Base-by-base conservation (phyloP, 208 protist genomes). In the Wallacemonas sp. region DNA sequence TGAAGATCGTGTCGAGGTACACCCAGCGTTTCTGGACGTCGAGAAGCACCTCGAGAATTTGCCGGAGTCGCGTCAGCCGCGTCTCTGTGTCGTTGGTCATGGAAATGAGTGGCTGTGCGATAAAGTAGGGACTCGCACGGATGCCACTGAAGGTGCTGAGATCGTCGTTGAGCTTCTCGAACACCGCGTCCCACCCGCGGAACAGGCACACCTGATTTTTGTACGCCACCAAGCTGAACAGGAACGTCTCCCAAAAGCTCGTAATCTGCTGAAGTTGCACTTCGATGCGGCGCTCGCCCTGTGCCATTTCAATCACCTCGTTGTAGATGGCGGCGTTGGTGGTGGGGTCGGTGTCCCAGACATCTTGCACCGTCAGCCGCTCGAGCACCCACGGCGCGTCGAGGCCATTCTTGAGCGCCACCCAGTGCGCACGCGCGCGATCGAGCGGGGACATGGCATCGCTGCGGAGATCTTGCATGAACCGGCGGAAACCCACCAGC, bases 1-100 rank as follows among this genome's bases (percentile, higher is more conserved):
- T 80, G 68, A 99, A 99, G 62, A 99, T 97, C 46, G 97, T 97
- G 66, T 99, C 98, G 4, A 99, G 86, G 68, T 99, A 99, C 0
- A 99, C 97, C 98, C 98, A 99, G 33, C 93, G 86, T 55, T 97
- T 84, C 79, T 99, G 98, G 36, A 99, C 95, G 49, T 98, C 96
- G 44, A 98, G 65, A 24, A 94, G 76, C 22, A 94, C 78, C 70
- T 99, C 97, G 11, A 99, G 86, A 15, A 99, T 59, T 61, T 93
- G 72, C 33, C 87, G 85, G 12, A 99, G 68, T 9, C 79, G 69
- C 51, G 96, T 98, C 22, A 99, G 84, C 34, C 94, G 94, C 9
- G 92, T 88, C 47, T 99, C 97, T 84, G 95, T 98, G 5, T 88
- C 78, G 53, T 82, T 86, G 11, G 81, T 78, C 54, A 80, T 70